Conservation (phyloP, 441 rosid genomes). For the Viola pubescens region DNA sequence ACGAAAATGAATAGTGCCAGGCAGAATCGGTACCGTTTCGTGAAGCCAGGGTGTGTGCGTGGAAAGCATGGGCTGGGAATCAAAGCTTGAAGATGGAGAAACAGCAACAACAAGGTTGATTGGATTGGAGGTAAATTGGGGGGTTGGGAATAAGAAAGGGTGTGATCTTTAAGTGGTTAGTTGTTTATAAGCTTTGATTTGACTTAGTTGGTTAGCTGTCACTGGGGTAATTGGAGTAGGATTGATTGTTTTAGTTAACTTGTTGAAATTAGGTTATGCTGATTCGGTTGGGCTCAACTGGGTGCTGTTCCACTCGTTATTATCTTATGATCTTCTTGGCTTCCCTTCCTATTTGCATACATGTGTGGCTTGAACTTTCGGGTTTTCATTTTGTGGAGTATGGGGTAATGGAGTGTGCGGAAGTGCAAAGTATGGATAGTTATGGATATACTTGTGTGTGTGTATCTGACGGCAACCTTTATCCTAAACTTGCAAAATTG, state of each 20-base stretch:
- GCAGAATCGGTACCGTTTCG: conserved; percentile 32
- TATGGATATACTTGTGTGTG: too few species aligned
- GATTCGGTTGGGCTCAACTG: neutral
- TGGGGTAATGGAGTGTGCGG: too few species aligned
- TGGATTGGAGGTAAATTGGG: conserved; percentile 4
- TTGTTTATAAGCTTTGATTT: neutral
- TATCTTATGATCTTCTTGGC: neutral
- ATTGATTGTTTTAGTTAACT: neutral
- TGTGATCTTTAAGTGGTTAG: conserved; percentile 12
- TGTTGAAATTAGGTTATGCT: neutral
- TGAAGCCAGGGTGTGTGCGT: conserved; percentile 50
- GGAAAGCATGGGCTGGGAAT: conserved; percentile 66
- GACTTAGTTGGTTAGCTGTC: conserved; percentile 1
- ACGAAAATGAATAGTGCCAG: conserved; percentile 48
- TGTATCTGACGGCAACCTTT: too few species aligned
- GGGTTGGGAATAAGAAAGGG: conserved; percentile 1
- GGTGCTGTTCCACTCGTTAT: neutral
- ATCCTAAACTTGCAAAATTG: too few species aligned
- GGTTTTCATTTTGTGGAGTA: too few species aligned
- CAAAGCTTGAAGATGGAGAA: conserved; percentile 33
- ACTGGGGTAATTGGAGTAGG: conserved; percentile 9
- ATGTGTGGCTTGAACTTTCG: too few species aligned
- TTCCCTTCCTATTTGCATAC: neutral
- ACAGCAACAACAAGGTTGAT: neutral
- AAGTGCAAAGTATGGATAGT: too few species aligned